Conservation (phyloP, 345 rosid species). For the Salix caprea region DNA sequence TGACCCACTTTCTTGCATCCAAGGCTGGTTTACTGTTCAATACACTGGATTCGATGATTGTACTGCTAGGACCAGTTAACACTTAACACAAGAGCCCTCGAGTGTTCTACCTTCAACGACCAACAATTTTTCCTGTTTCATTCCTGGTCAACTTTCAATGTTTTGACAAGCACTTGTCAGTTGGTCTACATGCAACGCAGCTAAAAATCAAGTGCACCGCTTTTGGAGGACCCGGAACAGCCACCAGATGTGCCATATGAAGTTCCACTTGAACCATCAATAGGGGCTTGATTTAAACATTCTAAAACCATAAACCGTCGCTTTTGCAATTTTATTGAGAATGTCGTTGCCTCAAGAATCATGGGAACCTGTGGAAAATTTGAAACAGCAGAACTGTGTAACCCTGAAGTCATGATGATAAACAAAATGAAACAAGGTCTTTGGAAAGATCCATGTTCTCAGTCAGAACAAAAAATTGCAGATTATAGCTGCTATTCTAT, state of each 20-base stretch:
- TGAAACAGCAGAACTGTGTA: background rate
- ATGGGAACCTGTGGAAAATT: constrained; percentile 57
- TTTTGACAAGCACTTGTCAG: background rate
- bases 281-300: constrained; percentile 90
- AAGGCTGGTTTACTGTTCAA: background rate
- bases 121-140: background rate
- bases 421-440: background rate
- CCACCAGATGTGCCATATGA: constrained; percentile 70
- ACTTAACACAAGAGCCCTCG: background rate
- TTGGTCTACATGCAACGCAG: background rate
- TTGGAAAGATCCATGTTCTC: background rate
- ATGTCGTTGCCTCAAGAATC: constrained; percentile 78
- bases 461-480: background rate
- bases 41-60: background rate
- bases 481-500: background rate
- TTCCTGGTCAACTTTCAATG: background rate
- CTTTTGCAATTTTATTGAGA: constrained; percentile 76
- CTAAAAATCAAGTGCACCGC: constrained; percentile 65
- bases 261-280: constrained; percentile 82
- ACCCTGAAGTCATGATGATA: background rate
- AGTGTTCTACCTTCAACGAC: background rate
- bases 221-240: constrained; percentile 59
- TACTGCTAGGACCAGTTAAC: background rate
- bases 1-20: background rate
- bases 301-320: constrained; percentile 74